These are phyloP conservation scores for Ganoderma leucocontextum DNA, from an alignment of 1,284 basidiomycete species.

Conservation along the genomic window DNA sequence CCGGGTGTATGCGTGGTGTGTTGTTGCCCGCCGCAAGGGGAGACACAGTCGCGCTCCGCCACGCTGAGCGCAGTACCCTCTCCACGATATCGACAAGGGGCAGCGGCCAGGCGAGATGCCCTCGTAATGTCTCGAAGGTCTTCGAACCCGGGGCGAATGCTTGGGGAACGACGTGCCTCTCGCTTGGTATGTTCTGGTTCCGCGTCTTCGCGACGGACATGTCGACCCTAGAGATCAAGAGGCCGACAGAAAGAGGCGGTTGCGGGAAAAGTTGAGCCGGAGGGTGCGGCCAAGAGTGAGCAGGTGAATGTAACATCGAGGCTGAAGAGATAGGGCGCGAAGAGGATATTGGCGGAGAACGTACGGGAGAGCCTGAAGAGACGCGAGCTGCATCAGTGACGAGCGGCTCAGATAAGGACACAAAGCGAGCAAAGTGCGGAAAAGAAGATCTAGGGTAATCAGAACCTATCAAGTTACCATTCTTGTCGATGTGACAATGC, in stretches of 20 bases:
- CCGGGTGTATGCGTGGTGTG: constrained; percentile 59
- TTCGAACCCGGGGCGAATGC: too few species aligned
- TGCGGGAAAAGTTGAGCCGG: constrained; percentile 80
- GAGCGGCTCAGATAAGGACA: constrained; percentile 64
- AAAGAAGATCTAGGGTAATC: too few species aligned
- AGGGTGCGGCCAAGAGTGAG: constrained; percentile 86
- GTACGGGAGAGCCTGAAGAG: constrained; percentile 71
- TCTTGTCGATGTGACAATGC: constrained; percentile 83
- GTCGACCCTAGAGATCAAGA: too few species aligned
- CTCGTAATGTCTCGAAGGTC: too few species aligned
- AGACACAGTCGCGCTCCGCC: constrained; percentile 49
- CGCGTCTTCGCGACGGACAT: too few species aligned
- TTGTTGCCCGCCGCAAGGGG: constrained; percentile 61
- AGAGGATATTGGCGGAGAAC: constrained; percentile 75
- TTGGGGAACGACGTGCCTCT: too few species aligned
- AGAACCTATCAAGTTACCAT: constrained; percentile 92
- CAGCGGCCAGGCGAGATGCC: too few species aligned
- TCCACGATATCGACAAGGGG: constrained; percentile 38
- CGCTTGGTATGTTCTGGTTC: too few species aligned
- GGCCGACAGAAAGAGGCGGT: too few species aligned
- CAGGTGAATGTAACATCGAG: constrained; percentile 95
- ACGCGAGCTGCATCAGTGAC: constrained; percentile 63
- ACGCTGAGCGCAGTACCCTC: constrained; percentile 40
- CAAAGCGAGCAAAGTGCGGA: constrained; percentile 75
- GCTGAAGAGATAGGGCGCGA: constrained; percentile 85